Evolutionary conservation across 768 basidiomycete genomes (phyloP).

Genomic region (Panaeolus papilionaceus): DNA sequence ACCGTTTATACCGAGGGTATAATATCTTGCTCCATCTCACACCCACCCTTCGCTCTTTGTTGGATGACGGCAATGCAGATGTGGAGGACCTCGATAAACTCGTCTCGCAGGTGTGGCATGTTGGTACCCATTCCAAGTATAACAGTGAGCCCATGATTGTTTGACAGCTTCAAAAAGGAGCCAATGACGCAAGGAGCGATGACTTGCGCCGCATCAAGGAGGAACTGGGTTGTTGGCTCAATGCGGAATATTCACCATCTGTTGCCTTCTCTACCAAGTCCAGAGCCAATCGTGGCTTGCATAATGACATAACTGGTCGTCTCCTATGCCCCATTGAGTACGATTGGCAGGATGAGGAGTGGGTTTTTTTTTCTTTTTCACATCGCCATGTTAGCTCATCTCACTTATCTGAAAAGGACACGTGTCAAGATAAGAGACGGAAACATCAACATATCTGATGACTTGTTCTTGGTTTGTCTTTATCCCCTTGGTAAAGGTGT

Average conservation of each 20-base stretch:
- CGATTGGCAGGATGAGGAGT: slow-evolving; percentile 24
- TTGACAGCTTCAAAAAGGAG: too few relatives aligned
- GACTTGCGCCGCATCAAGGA: slow-evolving; percentile 15
- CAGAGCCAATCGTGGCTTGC: slow-evolving; percentile 4
- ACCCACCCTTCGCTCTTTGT: slow-evolving; percentile 10
- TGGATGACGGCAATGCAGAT: slow-evolving; percentile 9
- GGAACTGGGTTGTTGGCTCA: slow-evolving; percentile 16
- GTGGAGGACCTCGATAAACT: slow-evolving; percentile 15
- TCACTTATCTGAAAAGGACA: too few relatives aligned
- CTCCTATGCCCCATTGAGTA: slow-evolving; percentile 16
- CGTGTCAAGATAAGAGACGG: too few relatives aligned
- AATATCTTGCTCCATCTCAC: slow-evolving; percentile 13
- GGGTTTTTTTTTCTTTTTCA: neutral
- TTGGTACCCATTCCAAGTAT: too few relatives aligned
- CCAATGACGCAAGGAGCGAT: neutral
- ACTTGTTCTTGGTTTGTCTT: slow-evolving; percentile 25
- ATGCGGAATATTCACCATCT: slow-evolving; percentile 2
- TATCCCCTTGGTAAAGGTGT: slow-evolving; percentile 24
- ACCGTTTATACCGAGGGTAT: slow-evolving; percentile 8
- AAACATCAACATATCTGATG: slow-evolving; percentile 6
- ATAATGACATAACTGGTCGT: slow-evolving; percentile 8
- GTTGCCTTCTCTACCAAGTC: slow-evolving; percentile 12
- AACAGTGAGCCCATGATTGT: too few relatives aligned
- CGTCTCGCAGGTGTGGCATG: slow-evolving; percentile 1
- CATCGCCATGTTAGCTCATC: too few relatives aligned